Evolutionary conservation across 495 filamentous ascomycete genomes (phyloP).

Genomic region (Xylaria bambusicola): DNA sequence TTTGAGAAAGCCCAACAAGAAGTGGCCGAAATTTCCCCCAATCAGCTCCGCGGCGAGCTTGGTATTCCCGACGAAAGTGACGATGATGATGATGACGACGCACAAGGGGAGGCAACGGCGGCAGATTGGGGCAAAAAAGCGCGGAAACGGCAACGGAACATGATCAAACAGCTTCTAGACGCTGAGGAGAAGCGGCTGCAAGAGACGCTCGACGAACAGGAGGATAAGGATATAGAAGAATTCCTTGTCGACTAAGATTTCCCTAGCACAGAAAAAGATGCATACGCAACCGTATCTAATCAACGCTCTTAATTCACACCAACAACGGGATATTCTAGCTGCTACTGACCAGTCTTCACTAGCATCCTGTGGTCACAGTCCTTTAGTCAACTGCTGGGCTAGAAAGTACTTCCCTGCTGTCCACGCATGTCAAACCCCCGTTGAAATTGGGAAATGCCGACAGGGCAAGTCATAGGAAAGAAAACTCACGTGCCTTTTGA

Average conservation of each 20-base stretch:
- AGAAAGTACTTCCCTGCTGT: neutral
- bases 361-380: neutral
- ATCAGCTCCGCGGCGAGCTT: constrained; percentile 53
- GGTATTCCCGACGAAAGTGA: constrained; percentile 57
- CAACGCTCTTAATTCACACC: constrained; percentile 1
- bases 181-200: constrained; percentile 50
- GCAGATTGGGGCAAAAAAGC: constrained; percentile 60
- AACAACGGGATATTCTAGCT: constrained; percentile 2
- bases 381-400: neutral
- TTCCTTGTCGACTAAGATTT: constrained; percentile 51
- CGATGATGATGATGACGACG: constrained; percentile 52
- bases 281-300: constrained; percentile 10
- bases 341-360: neutral
- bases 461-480: constrained; percentile 1
- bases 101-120: constrained; percentile 50
- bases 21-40: constrained; percentile 46
- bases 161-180: constrained; percentile 57
- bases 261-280: neutral
- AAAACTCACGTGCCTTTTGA: neutral
- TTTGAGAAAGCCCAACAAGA: constrained; percentile 46
- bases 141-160: constrained; percentile 61
- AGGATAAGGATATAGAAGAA: constrained; percentile 71
- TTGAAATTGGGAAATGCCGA: neutral
- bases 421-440: neutral
- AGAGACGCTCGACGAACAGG: constrained; percentile 55